Conservation (phyloP, 2,329 filamentous ascomycete species). For the Neurospora crassa region DNA sequence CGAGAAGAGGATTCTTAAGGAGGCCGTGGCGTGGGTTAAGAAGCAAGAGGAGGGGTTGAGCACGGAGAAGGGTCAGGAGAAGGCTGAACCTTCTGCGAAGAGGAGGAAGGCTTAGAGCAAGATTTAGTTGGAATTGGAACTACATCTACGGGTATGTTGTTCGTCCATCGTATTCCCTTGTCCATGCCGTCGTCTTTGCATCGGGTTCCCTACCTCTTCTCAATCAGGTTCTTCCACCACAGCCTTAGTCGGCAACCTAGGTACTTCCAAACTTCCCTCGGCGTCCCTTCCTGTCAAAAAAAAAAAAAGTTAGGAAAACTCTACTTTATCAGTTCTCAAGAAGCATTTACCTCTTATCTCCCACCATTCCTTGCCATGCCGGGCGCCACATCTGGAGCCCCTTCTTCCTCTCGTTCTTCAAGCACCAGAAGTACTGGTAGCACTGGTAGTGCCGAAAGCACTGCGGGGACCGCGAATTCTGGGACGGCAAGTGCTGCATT, state of each 20-base stretch:
- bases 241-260: not conserved
- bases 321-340: too few species aligned
- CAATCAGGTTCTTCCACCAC: not conserved
- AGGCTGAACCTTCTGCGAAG: conserved; percentile 19
- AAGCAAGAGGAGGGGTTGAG: conserved; percentile 11
- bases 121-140: not conserved
- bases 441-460: not conserved
- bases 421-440: not conserved
- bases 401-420: not conserved
- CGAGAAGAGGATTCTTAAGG: conserved; percentile 25
- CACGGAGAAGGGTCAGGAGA: conserved; percentile 5
- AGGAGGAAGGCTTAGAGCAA: conserved; percentile 12
- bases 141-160: not conserved
- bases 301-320: not conserved
- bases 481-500: not conserved
- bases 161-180: not conserved
- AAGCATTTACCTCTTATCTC: not conserved
- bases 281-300: not conserved
- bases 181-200: not conserved
- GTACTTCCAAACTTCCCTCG: not conserved
- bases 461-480: not conserved
- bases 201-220: not conserved
- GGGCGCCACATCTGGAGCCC: not conserved
- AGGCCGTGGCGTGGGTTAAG: conserved; percentile 19
- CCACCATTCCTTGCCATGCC: not conserved